Base-by-base conservation (phyloP, 2,329 filamentous ascomycete species). In the Erysiphe pulchra region DNA sequence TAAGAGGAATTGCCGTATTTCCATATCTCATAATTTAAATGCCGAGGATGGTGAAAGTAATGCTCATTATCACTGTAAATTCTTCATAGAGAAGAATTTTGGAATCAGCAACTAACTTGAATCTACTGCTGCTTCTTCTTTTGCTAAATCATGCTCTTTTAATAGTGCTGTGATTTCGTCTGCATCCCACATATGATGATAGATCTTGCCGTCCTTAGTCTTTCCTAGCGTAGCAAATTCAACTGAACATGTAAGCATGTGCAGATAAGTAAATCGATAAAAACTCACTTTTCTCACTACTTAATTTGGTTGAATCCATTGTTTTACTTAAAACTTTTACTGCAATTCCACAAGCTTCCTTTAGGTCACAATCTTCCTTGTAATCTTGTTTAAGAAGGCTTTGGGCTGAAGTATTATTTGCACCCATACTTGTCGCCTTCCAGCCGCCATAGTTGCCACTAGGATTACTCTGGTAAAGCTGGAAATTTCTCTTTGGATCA, bases 241-340 rank as follows among this genome's bases (percentile, higher is more conserved):
- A 60, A 98, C 86, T 94, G 55, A 37, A 16, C 33, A 46, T 13
- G 2, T 52, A 58, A 52, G 40, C 47, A 16, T 13, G 6, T 18
- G 16, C 14, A 32, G 6, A 13, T 33, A 10, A 9, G 4, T 9
- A 18, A 12, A 4, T 2, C 18, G 32, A 31, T 20, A 14, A 31
- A 20, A 39, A 69, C 82, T 63, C 66, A 93, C 86, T 93, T 75
- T 98, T 98, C 72, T 98, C 90, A 60, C 85, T 93, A 69, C 85
- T 94, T 60, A 98, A 66, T 71, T 94, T 98, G 46, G 87, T 95
- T 46, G 86, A 93, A 63, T 98, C 90, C 92, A 98, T 98, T 6
- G 90, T 98, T 77, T 98, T 98, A 73, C 90, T 95, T 53, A 98
- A 66, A 51, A 98, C 90, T 73, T 98, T 98, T 61, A 98, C 90